A percentile compares a stretch with the other conserved stretches of the same genome.
Evolutionary conservation across 306 rosid species (phyloP).

Genomic region (Leucaena leucocephala): DNA sequence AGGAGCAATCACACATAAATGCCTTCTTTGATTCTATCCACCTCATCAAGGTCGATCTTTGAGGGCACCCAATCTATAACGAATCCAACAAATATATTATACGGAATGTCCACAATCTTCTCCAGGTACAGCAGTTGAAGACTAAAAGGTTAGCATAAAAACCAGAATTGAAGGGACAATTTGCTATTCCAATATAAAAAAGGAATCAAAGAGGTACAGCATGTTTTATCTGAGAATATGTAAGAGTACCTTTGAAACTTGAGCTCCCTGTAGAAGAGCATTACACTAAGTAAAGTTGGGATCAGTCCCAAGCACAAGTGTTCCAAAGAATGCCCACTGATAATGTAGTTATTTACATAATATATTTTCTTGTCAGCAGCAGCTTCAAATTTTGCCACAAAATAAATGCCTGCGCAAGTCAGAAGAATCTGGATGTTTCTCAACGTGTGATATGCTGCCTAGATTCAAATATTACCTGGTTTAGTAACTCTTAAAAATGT

Average conservation of each 20-base stretch:
- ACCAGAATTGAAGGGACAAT: constrained; percentile 7
- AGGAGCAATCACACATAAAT: background rate
- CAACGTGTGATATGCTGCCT: background rate
- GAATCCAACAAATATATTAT: background rate
- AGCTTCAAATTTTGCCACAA: constrained; percentile 68
- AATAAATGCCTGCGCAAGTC: constrained; percentile 52
- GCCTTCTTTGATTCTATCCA: background rate
- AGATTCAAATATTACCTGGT: background rate
- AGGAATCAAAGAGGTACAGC: background rate
- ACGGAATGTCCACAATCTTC: background rate
- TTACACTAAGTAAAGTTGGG: constrained; percentile 56
- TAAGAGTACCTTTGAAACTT: constrained; percentile 51
- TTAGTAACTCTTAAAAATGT: background rate
- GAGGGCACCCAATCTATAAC: constrained; percentile 17
- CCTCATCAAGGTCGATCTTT: constrained; percentile 4
- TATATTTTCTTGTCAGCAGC: constrained; percentile 60
- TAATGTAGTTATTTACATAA: constrained; percentile 45
- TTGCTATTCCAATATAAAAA: constrained; percentile 4
- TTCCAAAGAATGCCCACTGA: constrained; percentile 70
- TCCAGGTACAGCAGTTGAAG: background rate
- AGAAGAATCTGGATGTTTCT: constrained; percentile 2
- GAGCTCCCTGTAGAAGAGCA: constrained; percentile 57
- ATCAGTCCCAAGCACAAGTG: constrained; percentile 58
- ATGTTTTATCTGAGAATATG: constrained; percentile 7
- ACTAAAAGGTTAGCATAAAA: background rate